Conservation (phyloP, 2,329 filamentous ascomycete genomes). For the Aspergillus tanneri region DNA sequence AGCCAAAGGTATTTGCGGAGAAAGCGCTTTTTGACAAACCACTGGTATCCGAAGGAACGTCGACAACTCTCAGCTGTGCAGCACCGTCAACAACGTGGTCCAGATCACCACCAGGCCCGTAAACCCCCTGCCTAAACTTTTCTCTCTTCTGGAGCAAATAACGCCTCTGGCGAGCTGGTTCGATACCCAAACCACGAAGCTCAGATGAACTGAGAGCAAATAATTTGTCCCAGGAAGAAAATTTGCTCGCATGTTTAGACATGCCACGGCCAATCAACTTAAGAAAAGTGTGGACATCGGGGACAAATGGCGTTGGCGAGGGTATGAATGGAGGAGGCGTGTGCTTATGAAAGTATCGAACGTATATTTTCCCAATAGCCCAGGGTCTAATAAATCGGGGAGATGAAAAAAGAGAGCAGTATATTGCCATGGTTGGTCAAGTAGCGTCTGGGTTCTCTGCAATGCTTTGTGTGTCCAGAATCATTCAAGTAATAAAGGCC, state of each 20-base stretch:
- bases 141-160: slow-evolving; percentile 89
- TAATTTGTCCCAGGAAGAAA: slow-evolving; percentile 84
- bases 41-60: slow-evolving; percentile 48
- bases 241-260: slow-evolving; percentile 77
- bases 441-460: neutral
- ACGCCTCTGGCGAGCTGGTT: slow-evolving; percentile 75
- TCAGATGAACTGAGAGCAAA: slow-evolving; percentile 78
- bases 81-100: slow-evolving; percentile 65
- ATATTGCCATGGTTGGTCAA: slow-evolving; percentile 30
- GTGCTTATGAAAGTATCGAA: slow-evolving; percentile 45
- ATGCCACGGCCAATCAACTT: slow-evolving; percentile 86
- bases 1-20: slow-evolving; percentile 31
- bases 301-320: slow-evolving; percentile 77
- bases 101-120: slow-evolving; percentile 81
- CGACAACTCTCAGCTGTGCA: slow-evolving; percentile 58
- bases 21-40: slow-evolving; percentile 26
- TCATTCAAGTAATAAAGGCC: no score
- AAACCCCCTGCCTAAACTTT: slow-evolving; percentile 73
- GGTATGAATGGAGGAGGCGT: slow-evolving; percentile 55
- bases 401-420: slow-evolving; percentile 29
- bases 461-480: neutral
- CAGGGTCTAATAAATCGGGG: slow-evolving; percentile 27
- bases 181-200: slow-evolving; percentile 79
- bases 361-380: slow-evolving; percentile 30
- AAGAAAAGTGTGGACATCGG: slow-evolving; percentile 81